Base-by-base conservation (phyloP, 2,329 filamentous ascomycete species). In the Coniella lustricola region DNA sequence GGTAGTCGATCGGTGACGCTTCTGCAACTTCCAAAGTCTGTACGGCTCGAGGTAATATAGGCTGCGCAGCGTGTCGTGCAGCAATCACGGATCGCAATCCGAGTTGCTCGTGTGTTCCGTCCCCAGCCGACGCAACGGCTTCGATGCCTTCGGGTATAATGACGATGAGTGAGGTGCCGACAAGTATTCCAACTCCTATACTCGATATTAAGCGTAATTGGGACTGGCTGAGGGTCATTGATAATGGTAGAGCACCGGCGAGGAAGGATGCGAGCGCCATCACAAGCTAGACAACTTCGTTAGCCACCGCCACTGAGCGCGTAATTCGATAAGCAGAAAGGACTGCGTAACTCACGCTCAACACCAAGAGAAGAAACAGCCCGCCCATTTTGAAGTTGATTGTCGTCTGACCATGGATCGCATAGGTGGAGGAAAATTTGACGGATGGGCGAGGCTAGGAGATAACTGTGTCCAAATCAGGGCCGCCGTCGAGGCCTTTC, bases 61-160 rank as follows among this genome's bases (percentile, higher is more conserved):
- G 44, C 34, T 46, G 44, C 12, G 40, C 33, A 3, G 25, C 14
- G n/a, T 38, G 25, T 33, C 25, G 48, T 13, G 40, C 17, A 12
- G 45, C 18, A 29, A 45, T 4, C 2, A 48, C 31, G 16, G 58
- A 55, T 16, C 59, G 53, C 18, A 55, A 46, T 10, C 62, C 62
- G 56, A 69, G 69, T n/a, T 44, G 22, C 44, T 66, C 57, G 40
- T 72, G 68, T 9, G 64, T 54, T 7, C 63, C 57, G 49, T 70
- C 63, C 2, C 68, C 66, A 3, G 76, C 70, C 13, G 75, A 82
- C 57, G 93, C 88, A 49, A 96, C 77, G 3, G 93, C 91, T 63
- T 96, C 90, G 51, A 97, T 84, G 33, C 93, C 93, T 67, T 98
- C 93, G 1, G 93, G 93, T 60, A 98, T 95, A 62, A 98, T 97